Evolutionary conservation across 805 yeast genomes (phyloP).

Genomic region (Saccharomycopsis sp.): DNA sequence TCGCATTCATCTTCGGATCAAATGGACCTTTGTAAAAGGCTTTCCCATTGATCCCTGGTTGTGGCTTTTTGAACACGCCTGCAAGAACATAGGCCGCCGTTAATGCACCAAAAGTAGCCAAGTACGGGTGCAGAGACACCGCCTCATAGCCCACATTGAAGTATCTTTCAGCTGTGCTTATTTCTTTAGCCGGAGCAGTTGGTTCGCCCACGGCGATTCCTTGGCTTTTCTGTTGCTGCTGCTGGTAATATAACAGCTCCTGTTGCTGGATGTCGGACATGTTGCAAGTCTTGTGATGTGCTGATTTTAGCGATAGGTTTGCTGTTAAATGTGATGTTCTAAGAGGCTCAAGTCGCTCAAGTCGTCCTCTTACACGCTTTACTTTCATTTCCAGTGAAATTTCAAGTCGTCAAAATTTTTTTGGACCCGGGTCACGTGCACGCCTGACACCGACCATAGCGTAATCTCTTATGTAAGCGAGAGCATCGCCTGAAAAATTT

Average conservation of each 20-base stretch:
- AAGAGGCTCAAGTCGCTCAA: too few relatives aligned
- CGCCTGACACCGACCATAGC: too few relatives aligned
- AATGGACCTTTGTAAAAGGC: constrained; percentile 83
- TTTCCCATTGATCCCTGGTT: constrained; percentile 60
- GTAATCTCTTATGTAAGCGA: too few relatives aligned
- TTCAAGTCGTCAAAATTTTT: too few relatives aligned
- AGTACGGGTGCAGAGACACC: constrained; percentile 70
- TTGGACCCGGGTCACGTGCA: too few relatives aligned
- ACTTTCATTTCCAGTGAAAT: too few relatives aligned
- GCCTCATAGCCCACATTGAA: constrained; percentile 54
- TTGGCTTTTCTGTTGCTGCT: not conserved
- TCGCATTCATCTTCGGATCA: constrained; percentile 82
- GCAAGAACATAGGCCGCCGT: constrained; percentile 58
- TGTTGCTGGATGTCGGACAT: not conserved
- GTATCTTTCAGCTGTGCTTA: constrained; percentile 50
- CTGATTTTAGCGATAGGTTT: too few relatives aligned
- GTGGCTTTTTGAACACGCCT: constrained; percentile 57
- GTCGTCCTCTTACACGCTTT: too few relatives aligned
- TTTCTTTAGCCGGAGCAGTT: constrained; percentile 21
- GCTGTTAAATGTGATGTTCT: too few relatives aligned
- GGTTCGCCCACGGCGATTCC: not conserved
- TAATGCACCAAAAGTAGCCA: constrained; percentile 64
- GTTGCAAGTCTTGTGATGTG: not conserved
- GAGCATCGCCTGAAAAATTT: not conserved
- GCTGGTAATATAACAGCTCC: not conserved